Conservation (phyloP, 2,329 filamentous ascomycete species). For the Fusarium sp. region DNA sequence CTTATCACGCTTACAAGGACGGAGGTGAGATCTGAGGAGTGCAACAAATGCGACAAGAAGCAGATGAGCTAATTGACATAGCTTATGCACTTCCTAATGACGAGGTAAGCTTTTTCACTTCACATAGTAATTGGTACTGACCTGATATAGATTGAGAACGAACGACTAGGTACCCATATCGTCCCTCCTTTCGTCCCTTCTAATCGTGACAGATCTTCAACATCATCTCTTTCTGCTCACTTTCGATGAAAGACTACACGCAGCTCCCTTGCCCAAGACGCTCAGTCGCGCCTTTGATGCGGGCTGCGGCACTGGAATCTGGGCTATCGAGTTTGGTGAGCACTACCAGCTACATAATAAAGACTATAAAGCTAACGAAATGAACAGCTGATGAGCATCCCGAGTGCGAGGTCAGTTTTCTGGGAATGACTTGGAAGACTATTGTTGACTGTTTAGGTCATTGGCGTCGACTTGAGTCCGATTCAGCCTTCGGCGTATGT, state of each 20-base stretch:
- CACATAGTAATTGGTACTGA: neutral
- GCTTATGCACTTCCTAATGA: constrained; percentile 28
- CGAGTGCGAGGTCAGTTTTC: neutral
- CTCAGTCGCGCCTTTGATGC: constrained; percentile 8
- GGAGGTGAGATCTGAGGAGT: neutral
- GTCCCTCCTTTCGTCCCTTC: no score
- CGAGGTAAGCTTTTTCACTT: neutral
- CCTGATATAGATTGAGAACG: constrained; percentile 10
- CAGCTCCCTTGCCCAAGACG: neutral
- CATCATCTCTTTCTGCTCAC: constrained; percentile 27
- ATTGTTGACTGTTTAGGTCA: neutral
- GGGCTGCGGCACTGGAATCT: constrained; percentile 24
- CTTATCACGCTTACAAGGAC: constrained; percentile 9
- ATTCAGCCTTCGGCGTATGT: constrained; percentile 22
- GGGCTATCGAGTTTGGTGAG: constrained; percentile 31
- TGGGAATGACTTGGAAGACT: fast-evolving
- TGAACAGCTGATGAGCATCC: constrained; percentile 22
- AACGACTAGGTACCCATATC: neutral
- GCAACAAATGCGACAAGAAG: fast-evolving
- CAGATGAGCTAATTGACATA: neutral
- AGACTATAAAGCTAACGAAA: neutral
- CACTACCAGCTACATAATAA: fast-evolving
- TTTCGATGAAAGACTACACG: constrained; percentile 7
- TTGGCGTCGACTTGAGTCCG: constrained; percentile 23
- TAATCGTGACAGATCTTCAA: constrained; percentile 12